Percentiles rank a stretch among this genome's conserved stretches.
phyloP scores from a whole-genome alignment of 805 yeast genomes.

The Brettanomyces sp. region DNA sequence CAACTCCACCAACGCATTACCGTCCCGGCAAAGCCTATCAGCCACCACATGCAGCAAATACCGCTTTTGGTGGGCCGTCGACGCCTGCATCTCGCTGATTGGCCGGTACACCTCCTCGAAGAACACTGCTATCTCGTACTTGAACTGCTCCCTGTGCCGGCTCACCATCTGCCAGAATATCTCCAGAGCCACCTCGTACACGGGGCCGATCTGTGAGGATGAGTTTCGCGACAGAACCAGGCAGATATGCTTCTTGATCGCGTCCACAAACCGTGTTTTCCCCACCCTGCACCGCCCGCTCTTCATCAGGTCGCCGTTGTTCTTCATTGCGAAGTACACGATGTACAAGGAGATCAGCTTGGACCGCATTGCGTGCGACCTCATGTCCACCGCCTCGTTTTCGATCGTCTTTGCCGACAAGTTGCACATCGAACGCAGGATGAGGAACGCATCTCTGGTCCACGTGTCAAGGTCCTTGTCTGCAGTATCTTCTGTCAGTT shows the following conservation, averaged over 20 bases:
- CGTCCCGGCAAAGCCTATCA: slow-evolving; percentile 76
- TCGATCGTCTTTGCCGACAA: slow-evolving; percentile 81
- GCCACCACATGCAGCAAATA: slow-evolving; percentile 67
- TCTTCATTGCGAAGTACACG: slow-evolving; percentile 74
- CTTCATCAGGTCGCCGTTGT: slow-evolving; percentile 74
- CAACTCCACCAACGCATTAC: slow-evolving; percentile 83
- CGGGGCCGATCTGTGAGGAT: slow-evolving; percentile 83
- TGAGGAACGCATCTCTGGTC: slow-evolving; percentile 84
- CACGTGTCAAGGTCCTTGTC: slow-evolving; percentile 56
- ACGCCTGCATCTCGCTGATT: slow-evolving; percentile 81
- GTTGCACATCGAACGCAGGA: slow-evolving; percentile 92
- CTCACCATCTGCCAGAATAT: slow-evolving; percentile 86
- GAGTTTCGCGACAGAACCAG: slow-evolving; percentile 83
- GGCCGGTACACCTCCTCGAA: slow-evolving; percentile 91
- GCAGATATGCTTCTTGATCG: slow-evolving; percentile 78
- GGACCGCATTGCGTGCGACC: slow-evolving; percentile 88
- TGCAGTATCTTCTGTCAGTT: slow-evolving; percentile 34
- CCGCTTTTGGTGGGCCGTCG: slow-evolving; percentile 88
- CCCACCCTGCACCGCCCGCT: slow-evolving; percentile 44
- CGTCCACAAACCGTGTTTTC: slow-evolving; percentile 61
- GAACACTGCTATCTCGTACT: slow-evolving; percentile 88
- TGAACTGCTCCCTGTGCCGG: slow-evolving; percentile 78
- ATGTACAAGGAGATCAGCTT: slow-evolving; percentile 82
- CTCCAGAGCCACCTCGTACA: slow-evolving; percentile 84
- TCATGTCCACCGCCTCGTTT: slow-evolving; percentile 66